phyloP scores from a whole-genome alignment of 352 stramenopile species.

The Stramenopiles sp. region DNA sequence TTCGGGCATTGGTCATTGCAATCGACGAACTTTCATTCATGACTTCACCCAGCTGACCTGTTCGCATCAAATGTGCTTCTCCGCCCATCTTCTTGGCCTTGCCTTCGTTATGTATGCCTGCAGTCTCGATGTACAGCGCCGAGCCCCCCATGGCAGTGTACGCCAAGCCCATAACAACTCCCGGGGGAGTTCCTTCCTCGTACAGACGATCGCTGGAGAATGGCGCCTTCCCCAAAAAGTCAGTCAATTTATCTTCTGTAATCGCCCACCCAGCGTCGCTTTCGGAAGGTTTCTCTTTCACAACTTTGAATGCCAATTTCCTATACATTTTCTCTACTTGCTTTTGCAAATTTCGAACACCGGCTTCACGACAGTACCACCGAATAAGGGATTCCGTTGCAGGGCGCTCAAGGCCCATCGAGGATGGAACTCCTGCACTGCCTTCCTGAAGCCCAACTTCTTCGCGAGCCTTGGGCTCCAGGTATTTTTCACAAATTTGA shows the following conservation, averaged over 20 bases:
- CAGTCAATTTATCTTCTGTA: constrained; percentile 71
- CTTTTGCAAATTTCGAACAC: constrained; percentile 91
- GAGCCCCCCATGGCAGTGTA: constrained; percentile 95
- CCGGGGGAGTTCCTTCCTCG: constrained; percentile 56
- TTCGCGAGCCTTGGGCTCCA: constrained; percentile 85
- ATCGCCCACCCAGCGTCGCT: constrained; percentile 57
- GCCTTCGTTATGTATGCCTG: constrained; percentile 13
- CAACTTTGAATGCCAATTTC: constrained; percentile 86
- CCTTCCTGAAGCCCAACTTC: constrained; percentile 49
- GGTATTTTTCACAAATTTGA: constrained; percentile 77
- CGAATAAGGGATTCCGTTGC: constrained; percentile 64
- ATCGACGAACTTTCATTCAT: constrained; percentile 97
- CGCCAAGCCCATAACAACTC: constrained; percentile 95
- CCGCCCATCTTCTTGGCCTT: constrained; percentile 17
- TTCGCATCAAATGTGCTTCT: constrained; percentile 38
- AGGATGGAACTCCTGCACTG: constrained; percentile 31
- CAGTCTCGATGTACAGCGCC: constrained; percentile 90
- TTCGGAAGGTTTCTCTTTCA: constrained; percentile 39
- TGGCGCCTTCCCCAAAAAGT: constrained; percentile 93
- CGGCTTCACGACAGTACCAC: constrained; percentile 88
- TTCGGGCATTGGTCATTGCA: constrained; percentile 67
- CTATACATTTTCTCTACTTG: constrained; percentile 95
- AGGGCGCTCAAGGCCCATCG: constrained; percentile 67
- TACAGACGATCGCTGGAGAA: constrained; percentile 94
- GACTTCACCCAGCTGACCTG: constrained; percentile 87